phyloP scores from a whole-genome alignment of 257 asterid genomes.

The Solanum bulbocastanum region DNA sequence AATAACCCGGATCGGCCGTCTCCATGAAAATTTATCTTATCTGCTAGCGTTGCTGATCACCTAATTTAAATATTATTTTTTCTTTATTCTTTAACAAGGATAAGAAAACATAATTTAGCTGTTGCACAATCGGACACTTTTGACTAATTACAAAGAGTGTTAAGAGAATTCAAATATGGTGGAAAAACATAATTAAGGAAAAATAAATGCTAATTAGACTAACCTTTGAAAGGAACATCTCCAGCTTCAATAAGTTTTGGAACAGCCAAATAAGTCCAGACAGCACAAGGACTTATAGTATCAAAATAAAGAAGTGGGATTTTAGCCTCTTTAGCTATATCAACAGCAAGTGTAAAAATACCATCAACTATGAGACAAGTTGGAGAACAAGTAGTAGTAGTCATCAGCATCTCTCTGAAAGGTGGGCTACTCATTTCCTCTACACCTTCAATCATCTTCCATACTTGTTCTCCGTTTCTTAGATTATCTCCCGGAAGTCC shows the following conservation, averaged over 20 bases:
- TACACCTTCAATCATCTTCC: background rate
- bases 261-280: slow-evolving; percentile 17
- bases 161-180: background rate
- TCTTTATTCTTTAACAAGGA: background rate
- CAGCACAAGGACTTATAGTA: slow-evolving; percentile 7
- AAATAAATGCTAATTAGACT: background rate
- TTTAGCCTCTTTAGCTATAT: background rate
- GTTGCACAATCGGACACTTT: background rate
- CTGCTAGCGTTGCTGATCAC: background rate
- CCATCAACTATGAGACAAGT: slow-evolving; percentile 15
- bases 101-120: background rate
- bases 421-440: background rate
- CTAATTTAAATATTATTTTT: background rate
- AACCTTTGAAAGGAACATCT: slow-evolving; percentile 21
- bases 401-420: slow-evolving; percentile 4
- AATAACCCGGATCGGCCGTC: background rate
- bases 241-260: slow-evolving; percentile 16
- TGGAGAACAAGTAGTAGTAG: too few relatives aligned
- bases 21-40: background rate
- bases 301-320: slow-evolving; percentile 10
- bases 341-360: background rate
- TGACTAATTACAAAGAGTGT: background rate
- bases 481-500: background rate
- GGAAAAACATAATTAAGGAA: background rate
- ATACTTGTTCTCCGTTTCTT: background rate